Percentiles rank a stretch among this genome's conserved stretches.
Evolutionary conservation across 371 early-diverging fungal species (phyloP).

Genomic region (Lichtheimia ramosa): DNA sequence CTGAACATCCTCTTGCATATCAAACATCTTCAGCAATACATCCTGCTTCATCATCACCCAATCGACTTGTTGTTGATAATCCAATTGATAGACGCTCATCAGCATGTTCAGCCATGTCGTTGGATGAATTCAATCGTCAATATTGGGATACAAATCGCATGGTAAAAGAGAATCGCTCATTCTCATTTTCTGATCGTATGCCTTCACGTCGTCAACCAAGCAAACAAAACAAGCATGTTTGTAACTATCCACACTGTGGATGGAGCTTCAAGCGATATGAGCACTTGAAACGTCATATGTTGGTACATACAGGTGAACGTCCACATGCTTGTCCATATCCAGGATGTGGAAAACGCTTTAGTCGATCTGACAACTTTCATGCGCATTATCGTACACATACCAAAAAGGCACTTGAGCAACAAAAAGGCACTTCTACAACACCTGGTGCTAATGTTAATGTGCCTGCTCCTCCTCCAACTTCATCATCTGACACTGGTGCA

Average conservation of each 20-base stretch:
- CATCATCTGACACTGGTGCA: neutral
- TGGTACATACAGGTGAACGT: constrained; percentile 66
- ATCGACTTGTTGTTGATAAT: constrained; percentile 6
- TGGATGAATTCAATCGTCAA: constrained; percentile 20
- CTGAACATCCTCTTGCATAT: constrained; percentile 10
- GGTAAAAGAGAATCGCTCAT: constrained; percentile 12
- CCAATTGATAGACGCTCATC: constrained; percentile 18
- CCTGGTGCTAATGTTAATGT: neutral
- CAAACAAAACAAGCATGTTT: constrained; percentile 53
- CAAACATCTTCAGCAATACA: too few relatives aligned
- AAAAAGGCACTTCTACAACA: constrained; percentile 29
- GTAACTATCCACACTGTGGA: constrained; percentile 52
- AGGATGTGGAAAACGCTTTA: constrained; percentile 72
- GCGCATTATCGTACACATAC: constrained; percentile 62
- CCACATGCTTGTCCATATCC: constrained; percentile 66
- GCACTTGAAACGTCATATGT: constrained; percentile 81
- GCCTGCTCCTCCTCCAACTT: neutral
- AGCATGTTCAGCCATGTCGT: constrained; percentile 17
- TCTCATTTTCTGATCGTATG: constrained; percentile 19
- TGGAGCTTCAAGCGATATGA: constrained; percentile 80
- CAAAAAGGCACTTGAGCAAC: constrained; percentile 35
- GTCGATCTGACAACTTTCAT: constrained; percentile 74
- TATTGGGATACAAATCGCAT: constrained; percentile 24
- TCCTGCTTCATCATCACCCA: constrained; percentile 3
- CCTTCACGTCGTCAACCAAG: constrained; percentile 28